Evolutionary conservation across 2,329 filamentous ascomycete genomes (phyloP).

Genomic region (Colletotrichum spinosum): DNA sequence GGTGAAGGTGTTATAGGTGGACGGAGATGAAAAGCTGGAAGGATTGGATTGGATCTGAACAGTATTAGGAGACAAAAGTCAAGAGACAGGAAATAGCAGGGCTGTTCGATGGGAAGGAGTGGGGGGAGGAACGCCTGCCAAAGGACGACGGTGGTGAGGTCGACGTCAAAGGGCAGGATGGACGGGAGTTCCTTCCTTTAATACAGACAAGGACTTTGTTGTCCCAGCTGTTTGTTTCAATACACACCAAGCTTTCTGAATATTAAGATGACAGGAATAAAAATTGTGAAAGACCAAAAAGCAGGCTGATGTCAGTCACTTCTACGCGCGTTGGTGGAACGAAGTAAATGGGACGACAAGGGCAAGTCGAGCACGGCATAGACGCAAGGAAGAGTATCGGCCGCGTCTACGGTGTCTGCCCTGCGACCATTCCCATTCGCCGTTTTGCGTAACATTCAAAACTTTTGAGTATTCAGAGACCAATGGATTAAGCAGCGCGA

Average conservation of each 20-base stretch:
- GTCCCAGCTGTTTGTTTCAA: neutral
- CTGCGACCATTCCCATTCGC: conserved; percentile 23
- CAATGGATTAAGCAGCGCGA: conserved; percentile 32
- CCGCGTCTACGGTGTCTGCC: conserved; percentile 22
- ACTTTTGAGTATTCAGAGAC: conserved; percentile 29
- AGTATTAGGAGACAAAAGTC: conserved; percentile 21
- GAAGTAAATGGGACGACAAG: conserved; percentile 8
- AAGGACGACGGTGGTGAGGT: conserved; percentile 22
- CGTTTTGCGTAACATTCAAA: conserved; percentile 28
- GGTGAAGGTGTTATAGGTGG: conserved; percentile 1
- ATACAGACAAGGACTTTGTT: conserved; percentile 20
- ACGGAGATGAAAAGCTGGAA: conserved; percentile 13
- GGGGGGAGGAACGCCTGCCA: conserved; percentile 21
- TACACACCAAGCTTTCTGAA: conserved; percentile 14
- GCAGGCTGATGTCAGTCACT: conserved; percentile 11
- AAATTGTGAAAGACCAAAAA: conserved; percentile 3
- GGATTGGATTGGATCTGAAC: conserved; percentile 33
- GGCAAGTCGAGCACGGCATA: conserved; percentile 8
- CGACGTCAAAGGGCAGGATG: conserved; percentile 27
- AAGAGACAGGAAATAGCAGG: conserved; percentile 9
- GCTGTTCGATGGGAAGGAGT: conserved; percentile 17
- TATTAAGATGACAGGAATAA: conserved; percentile 17
- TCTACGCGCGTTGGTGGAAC: conserved; percentile 13
- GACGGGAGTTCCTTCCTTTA: conserved; percentile 28
- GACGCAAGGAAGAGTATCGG: conserved; percentile 8